Percentiles rank a stretch among this genome's conserved stretches.
These are phyloP conservation scores for Lojkania enalia DNA, from an alignment of 2,329 filamentous ascomycete genomes.

Conservation along the genomic window DNA sequence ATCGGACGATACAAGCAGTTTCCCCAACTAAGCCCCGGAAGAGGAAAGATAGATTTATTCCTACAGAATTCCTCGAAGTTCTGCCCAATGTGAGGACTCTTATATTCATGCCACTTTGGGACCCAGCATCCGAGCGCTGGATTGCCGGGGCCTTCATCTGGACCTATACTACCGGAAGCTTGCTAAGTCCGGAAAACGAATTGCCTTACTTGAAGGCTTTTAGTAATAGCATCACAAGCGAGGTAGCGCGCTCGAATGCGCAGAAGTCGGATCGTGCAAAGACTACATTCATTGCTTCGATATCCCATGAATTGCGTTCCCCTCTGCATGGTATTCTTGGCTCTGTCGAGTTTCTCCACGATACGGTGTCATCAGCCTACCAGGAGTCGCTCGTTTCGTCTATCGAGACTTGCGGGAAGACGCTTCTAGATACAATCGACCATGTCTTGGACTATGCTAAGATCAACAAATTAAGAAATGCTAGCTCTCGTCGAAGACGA, in stretches of 20 bases:
- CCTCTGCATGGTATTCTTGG: constrained; percentile 38
- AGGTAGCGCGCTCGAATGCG: constrained; percentile 46
- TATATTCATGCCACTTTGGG: constrained; percentile 57
- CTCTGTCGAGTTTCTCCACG: constrained; percentile 21
- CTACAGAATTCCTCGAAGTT: constrained; percentile 36
- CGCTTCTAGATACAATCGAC: constrained; percentile 46
- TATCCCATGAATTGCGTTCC: constrained; percentile 56
- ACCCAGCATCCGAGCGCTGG: constrained; percentile 49
- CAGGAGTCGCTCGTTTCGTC: constrained; percentile 48
- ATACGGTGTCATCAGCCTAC: constrained; percentile 32
- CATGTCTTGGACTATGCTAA: constrained; percentile 45
- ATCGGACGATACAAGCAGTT: constrained; percentile 9
- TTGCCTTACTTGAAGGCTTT: constrained; percentile 48
- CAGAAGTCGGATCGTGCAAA: constrained; percentile 52
- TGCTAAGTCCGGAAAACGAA: constrained; percentile 41
- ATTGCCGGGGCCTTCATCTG: constrained; percentile 49
- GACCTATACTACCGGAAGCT: constrained; percentile 45
- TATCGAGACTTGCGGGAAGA: constrained; percentile 43
- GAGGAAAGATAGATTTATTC: constrained; percentile 35
- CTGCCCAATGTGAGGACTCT: constrained; percentile 44
- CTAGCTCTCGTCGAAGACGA: constrained; percentile 18
- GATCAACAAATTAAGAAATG: constrained; percentile 40
- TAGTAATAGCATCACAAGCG: constrained; percentile 48
- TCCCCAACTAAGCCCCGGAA: constrained; percentile 15
- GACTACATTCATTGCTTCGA: constrained; percentile 53